A percentile compares a stretch with the other conserved stretches of the same genome.
Evolutionary conservation across 345 rosid genomes (phyloP).

Genomic region (Eucalyptus decipiens): DNA sequence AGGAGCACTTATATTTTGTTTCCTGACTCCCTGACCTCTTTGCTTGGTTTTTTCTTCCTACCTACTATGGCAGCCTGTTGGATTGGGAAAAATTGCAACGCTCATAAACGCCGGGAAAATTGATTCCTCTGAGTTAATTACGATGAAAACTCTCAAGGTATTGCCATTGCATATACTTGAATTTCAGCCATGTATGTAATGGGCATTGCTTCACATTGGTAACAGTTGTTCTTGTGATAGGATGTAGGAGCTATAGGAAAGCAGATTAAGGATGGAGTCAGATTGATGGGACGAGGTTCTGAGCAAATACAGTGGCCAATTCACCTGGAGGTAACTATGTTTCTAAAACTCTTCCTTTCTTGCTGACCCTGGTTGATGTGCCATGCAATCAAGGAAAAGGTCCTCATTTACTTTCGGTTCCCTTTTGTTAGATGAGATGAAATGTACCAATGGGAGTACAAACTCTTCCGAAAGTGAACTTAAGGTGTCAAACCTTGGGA

Average conservation of each 20-base stretch:
- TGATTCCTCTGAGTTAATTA: conserved; percentile 91
- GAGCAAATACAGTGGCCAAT: conserved; percentile 94
- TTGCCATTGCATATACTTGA: background rate
- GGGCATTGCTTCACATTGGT: background rate
- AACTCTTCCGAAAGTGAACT: background rate
- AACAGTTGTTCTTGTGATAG: conserved; percentile 4
- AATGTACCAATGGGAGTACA: background rate
- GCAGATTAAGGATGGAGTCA: conserved; percentile 88
- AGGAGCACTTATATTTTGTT: background rate
- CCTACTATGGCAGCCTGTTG: conserved; percentile 64
- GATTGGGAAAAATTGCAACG: conserved; percentile 83
- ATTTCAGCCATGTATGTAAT: background rate
- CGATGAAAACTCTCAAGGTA: conserved; percentile 98
- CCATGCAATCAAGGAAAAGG: background rate
- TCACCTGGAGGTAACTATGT: conserved; percentile 68
- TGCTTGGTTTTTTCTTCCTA: background rate
- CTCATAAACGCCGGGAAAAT: conserved; percentile 90
- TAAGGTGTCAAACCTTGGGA: background rate
- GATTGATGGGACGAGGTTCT: conserved; percentile 91
- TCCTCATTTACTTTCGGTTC: background rate
- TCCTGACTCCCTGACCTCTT: background rate
- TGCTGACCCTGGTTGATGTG: background rate
- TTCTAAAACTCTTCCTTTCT: background rate
- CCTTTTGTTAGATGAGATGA: background rate
- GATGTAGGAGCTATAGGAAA: conserved; percentile 81